Evolutionary conservation across 73 alveolate species (phyloP), one percentile per base, ranked within the genome.

Genomic region (Tetrahymena borealis): DNA sequence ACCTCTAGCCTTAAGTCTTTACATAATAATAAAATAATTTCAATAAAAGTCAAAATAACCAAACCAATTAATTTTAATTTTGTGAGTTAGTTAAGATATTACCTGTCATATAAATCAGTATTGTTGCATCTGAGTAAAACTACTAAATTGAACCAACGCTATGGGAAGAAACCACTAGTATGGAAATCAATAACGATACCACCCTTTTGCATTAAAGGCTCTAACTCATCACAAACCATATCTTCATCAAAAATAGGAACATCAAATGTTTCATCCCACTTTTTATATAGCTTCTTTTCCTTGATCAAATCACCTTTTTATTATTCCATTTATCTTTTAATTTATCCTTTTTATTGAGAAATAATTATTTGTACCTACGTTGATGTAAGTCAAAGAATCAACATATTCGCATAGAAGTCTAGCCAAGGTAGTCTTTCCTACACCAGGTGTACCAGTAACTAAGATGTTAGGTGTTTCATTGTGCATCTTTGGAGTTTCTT

Each of bases 381-480:
- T 96, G n/a, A 98, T 94, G 96, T 98, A 95, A 94, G 96, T 85
- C 90, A 97, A 95, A 78, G 98, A 98, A n/a, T 91, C 94, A 37
- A 97, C 91, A 90, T 95, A 93, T 93, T 96, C 98, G 94, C 97
- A 98, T 33, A 98, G 94, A 35, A 98, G 96, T 91, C 94, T 96
- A 60, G 99, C 97, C 91, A 98, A 96, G 35, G 99, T 97, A 90
- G 99, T 98, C 94, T 98, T 98, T 8, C 99, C 99, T 16, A 97
- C 99, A 15, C 99, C 99, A 85, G 99, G 99, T 77, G 99, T 98
- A 4, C 99, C 99, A 12, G 99, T 98, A 36, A 98, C 95, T 33
- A 98, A 94, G 42, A 98, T 97, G 94, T 98, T 98, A 18, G 99
- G 99, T 28, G 37, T 41, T 42, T 78, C 35, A 16, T 35, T 18